Evolutionary conservation across 176 grass and related monocot genomes (phyloP).

Genomic region (Sorghum bicolor): DNA sequence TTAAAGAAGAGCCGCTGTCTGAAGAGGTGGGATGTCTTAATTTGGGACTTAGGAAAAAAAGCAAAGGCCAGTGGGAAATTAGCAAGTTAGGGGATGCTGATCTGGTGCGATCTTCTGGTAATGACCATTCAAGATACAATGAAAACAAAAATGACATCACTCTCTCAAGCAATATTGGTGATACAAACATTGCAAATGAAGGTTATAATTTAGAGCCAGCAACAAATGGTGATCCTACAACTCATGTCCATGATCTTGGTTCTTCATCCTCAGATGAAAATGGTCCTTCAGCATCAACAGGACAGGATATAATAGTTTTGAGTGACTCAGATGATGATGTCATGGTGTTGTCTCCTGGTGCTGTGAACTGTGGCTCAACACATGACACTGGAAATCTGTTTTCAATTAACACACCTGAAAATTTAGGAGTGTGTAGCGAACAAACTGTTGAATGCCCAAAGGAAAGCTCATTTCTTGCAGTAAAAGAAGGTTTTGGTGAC

Average conservation of each 20-base stretch:
- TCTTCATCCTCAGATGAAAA: slow-evolving; percentile 39
- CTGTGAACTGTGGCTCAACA: slow-evolving; percentile 25
- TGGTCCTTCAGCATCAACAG: slow-evolving; percentile 29
- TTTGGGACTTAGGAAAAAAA: slow-evolving; percentile 55
- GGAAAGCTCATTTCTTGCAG: slow-evolving; percentile 39
- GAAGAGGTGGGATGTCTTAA: slow-evolving; percentile 36
- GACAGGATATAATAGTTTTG: slow-evolving; percentile 68
- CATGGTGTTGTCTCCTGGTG: slow-evolving; percentile 46
- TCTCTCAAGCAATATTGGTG: slow-evolving; percentile 26
- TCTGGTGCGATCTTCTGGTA: slow-evolving; percentile 19
- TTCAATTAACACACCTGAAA: slow-evolving; percentile 21
- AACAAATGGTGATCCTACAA: slow-evolving; percentile 21
- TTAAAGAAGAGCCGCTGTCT: slow-evolving; percentile 42
- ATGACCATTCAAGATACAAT: slow-evolving; percentile 9
- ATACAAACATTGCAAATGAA: slow-evolving; percentile 14
- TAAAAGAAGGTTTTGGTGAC: slow-evolving; percentile 43
- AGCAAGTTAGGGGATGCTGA: slow-evolving; percentile 29
- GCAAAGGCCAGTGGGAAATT: slow-evolving; percentile 44
- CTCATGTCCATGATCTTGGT: slow-evolving; percentile 40
- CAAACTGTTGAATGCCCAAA: slow-evolving; percentile 26
- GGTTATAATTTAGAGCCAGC: slow-evolving; percentile 29
- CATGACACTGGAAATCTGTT: slow-evolving; percentile 9
- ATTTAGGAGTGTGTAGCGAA: slow-evolving; percentile 43
- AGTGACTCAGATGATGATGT: slow-evolving; percentile 85
- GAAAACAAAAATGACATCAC: slow-evolving; percentile 27